These are phyloP conservation scores for Neonectria magnoliae DNA, from an alignment of 2,329 filamentous ascomycete species.

Conservation along the genomic window DNA sequence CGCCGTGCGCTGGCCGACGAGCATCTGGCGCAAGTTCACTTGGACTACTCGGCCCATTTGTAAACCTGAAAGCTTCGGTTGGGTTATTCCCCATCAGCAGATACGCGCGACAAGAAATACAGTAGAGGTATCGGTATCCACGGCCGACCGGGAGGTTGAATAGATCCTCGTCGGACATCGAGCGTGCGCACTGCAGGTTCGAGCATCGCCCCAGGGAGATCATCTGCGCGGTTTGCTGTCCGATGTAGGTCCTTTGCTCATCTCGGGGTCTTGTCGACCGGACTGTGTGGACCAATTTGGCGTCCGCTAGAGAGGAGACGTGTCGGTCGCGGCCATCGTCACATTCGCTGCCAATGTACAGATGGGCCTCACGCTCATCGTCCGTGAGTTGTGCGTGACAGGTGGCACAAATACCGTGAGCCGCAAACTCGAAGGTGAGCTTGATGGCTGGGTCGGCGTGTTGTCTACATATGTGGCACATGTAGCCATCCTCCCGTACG, in stretches of 20 bases:
- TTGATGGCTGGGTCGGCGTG: too few species aligned
- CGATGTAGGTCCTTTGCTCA: not conserved
- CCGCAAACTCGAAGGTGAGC: not conserved
- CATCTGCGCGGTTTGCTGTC: not conserved
- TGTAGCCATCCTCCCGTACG: not conserved
- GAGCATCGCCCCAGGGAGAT: not conserved
- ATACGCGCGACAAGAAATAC: not conserved
- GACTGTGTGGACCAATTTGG: not conserved
- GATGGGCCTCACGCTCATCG: constrained; percentile 9
- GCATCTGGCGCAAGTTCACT: not conserved
- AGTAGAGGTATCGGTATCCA: constrained; percentile 4
- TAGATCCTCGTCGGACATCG: not conserved
- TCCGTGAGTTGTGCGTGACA: constrained; percentile 1
- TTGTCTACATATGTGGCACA: constrained; percentile 1
- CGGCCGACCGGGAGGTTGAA: not conserved
- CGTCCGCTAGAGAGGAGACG: not conserved
- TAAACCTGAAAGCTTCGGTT: not conserved
- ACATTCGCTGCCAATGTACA: not conserved
- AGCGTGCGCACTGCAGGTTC: not conserved
- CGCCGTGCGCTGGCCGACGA: not conserved
- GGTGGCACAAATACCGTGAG: not conserved
- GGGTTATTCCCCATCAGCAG: not conserved
- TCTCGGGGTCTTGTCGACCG: not conserved
- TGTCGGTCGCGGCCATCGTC: not conserved
- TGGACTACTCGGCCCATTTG: not conserved